Base-by-base conservation (phyloP, 2,329 filamentous ascomycete species). In the Pseudomassariella vexata region DNA sequence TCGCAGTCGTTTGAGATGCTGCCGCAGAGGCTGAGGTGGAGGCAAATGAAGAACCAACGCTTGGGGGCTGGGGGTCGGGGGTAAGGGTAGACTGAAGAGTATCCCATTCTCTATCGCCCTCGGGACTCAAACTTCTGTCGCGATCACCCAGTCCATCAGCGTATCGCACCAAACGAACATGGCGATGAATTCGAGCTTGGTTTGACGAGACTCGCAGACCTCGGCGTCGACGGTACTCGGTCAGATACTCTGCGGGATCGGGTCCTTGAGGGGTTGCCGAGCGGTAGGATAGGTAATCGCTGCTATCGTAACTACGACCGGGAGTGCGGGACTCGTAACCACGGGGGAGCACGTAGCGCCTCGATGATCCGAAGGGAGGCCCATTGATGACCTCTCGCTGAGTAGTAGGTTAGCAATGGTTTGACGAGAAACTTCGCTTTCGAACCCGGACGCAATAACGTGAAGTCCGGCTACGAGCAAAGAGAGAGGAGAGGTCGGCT, bases 111-210 rank as follows among this genome's bases (percentile, higher is more conserved):
- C 71, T 68, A 40, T 76, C 71, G 23, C 65, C 68, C 33, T 82
- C 81, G 1, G 82, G 81, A 50, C 82, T 88, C n/a, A 86, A 62
- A 55, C 87, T 94, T 45, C 87, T 78, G 41, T 86, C 76, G 37
- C 88, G 82, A 57, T 95, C 87, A 22, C 87, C 88, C 11, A 95
- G 71, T 4, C 87, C 87, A 56, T 94, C 81, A 2, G 82, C 24
- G 21, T 37, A 37, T 28, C 38, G 18, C 18, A 32, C 37, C 12
- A 24, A 37, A 19, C 39, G 36, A 19, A 38, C 22, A 8, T 36
- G 38, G 18, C 42, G 28, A 15, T 19, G 24, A 21, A 22, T 26
- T 19, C 14, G 35, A 21, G 23, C 22, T 7, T 23, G 36, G n/a
- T n/a, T n/a, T n/a, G n/a, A n/a, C n/a, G n/a, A n/a, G n/a, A n/a